phyloP scores from a whole-genome alignment of 495 filamentous ascomycete genomes.

The Margaritispora aquatica region DNA sequence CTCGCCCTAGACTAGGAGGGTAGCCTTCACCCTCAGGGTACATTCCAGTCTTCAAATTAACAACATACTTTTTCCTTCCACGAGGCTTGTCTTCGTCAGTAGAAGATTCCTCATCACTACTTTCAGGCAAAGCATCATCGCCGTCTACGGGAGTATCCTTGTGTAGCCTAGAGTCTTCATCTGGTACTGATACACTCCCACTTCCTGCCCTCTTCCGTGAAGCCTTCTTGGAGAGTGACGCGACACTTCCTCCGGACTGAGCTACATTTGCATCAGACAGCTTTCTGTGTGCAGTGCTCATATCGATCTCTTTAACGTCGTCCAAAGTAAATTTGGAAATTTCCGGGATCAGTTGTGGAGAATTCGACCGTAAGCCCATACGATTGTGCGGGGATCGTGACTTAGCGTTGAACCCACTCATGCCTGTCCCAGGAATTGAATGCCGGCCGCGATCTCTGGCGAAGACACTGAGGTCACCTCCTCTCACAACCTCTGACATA shows the following conservation, averaged over 20 bases:
- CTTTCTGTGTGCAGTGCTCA: slow-evolving; percentile 52
- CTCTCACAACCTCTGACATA: slow-evolving; percentile 43
- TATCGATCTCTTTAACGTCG: slow-evolving; percentile 47
- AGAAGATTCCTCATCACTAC: slow-evolving; percentile 43
- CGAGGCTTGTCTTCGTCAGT: slow-evolving; percentile 44
- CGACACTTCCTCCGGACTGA: slow-evolving; percentile 46
- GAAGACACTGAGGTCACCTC: slow-evolving; percentile 36
- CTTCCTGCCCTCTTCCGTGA: slow-evolving; percentile 16
- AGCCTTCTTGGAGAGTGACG: slow-evolving; percentile 35
- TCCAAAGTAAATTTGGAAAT: slow-evolving; percentile 38
- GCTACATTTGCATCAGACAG: slow-evolving; percentile 61
- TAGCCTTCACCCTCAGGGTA: slow-evolving; percentile 22
- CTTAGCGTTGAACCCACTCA: slow-evolving; percentile 40
- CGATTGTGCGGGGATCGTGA: slow-evolving; percentile 55
- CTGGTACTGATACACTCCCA: slow-evolving; percentile 14
- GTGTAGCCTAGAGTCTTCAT: slow-evolving; percentile 49
- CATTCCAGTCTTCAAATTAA: slow-evolving; percentile 1
- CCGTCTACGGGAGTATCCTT: slow-evolving; percentile 64
- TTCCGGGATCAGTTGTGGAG: slow-evolving; percentile 36
- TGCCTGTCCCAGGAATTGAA: slow-evolving; percentile 35
- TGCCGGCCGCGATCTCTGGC: slow-evolving; percentile 35
- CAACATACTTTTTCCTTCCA: slow-evolving; percentile 38
- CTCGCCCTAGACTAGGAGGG: slow-evolving; percentile 22
- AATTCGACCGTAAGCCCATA: slow-evolving; percentile 50
- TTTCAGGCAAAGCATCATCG: slow-evolving; percentile 47